Base-by-base conservation (phyloP, 2,329 filamentous ascomycete species). In the Hymenotorrendiella dingleyae region DNA sequence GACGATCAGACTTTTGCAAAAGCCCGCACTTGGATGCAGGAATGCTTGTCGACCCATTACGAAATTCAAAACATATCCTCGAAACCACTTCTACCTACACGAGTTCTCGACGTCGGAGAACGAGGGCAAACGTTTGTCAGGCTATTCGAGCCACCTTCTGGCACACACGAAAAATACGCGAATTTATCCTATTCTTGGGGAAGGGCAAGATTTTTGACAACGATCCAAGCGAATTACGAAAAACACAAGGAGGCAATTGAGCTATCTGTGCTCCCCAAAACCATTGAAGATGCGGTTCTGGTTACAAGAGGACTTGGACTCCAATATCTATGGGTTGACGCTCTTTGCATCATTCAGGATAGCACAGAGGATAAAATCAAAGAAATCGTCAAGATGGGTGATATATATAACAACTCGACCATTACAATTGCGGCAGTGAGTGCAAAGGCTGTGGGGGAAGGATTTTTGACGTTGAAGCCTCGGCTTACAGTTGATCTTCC, bases 381-480 rank as follows among this genome's bases (percentile, higher is more conserved):
- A n/a, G 48, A 47, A 20, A 43, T 48, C 6, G 23, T 19, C 4
- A 35, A 9, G 1, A 49, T 49, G 47, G 37, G 44, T 2, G 36
- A 47, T 22, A 47, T 49, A 4, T 49, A 49, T 68, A 47, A 70
- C 70, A n/a, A 49, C 16, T 39, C 37, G 0, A 40, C 38, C 10
- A 21, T 51, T n/a, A 49, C 49, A 19, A 44, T 51, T 16, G 46
- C 37, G 10, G 40, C 40, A n/a, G 48, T 51, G 2, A 42, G 40
- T 20, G 48, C 41, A 9, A 24, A 36, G 1, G 22, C 35, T 20
- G 45, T 46, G 14, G 28, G 24, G 4, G 48, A 51, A 14, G 46
- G 48, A 4, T 51, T 51, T 32, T 21, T 51, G 5, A 27, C 40
- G 9, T 6, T 43, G 7, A 48, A 44, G 37, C 23, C 33, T 17